A percentile compares a stretch with the other conserved stretches of the same genome.
Conservation (phyloP, 202 grass and related monocot species). For the Digitaria exilis region DNA sequence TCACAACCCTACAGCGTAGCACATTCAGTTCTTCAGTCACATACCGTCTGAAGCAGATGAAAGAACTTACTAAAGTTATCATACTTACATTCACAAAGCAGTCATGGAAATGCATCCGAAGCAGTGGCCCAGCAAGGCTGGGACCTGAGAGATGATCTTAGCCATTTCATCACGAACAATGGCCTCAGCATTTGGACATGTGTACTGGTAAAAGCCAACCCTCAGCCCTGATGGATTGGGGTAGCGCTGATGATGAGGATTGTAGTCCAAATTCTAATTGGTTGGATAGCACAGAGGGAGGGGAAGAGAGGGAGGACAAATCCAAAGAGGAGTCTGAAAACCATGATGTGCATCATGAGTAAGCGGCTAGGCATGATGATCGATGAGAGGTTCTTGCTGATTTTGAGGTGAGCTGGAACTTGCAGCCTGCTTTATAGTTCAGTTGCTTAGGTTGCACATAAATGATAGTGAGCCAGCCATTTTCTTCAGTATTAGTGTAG, state of each 20-base stretch:
- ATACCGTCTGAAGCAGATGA: constrained; percentile 6
- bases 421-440: constrained; percentile 51
- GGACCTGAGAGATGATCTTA: constrained; percentile 43
- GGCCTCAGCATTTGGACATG: constrained; percentile 62
- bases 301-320: constrained; percentile 47
- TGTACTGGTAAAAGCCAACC: constrained; percentile 65
- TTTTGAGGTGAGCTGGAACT: constrained; percentile 27
- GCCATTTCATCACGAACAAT: constrained; percentile 57
- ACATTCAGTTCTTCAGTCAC: neutral
- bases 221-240: constrained; percentile 48
- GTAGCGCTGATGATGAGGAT: neutral
- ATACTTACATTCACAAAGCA: constrained; percentile 84
- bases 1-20: constrained; percentile 72
- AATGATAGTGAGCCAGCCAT: constrained; percentile 37
- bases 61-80: neutral
- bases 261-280: neutral
- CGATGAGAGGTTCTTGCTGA: constrained; percentile 21
- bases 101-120: constrained; percentile 90
- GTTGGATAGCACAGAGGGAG: neutral
- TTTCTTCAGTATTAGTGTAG: constrained; percentile 31
- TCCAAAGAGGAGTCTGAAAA: constrained; percentile 44
- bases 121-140: constrained; percentile 64
- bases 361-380: constrained; percentile 3
- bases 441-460: constrained; percentile 55
- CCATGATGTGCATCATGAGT: constrained; percentile 35